Conservation (phyloP, 495 filamentous ascomycete species). For the Tirmania nivea region DNA sequence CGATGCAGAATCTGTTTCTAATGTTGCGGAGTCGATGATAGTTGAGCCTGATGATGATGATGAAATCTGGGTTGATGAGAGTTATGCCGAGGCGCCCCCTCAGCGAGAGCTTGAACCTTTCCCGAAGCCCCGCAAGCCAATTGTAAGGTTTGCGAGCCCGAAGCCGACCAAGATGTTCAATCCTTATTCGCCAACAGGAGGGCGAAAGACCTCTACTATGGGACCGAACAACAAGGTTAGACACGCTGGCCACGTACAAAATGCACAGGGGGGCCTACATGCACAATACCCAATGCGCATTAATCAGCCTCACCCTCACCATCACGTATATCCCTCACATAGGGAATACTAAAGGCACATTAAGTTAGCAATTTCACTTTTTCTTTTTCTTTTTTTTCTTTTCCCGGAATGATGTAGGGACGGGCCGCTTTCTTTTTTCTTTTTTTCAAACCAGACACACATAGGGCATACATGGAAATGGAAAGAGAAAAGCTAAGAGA, state of each 20-base stretch:
- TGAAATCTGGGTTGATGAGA: slow-evolving; percentile 17
- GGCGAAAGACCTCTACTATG: background rate
- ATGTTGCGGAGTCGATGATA: slow-evolving; percentile 17
- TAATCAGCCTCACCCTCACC: background rate
- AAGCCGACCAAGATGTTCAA: background rate
- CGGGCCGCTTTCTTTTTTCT: too few relatives aligned
- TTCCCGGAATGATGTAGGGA: background rate
- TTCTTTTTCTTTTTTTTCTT: background rate
- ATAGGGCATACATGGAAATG: background rate
- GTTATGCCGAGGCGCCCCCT: slow-evolving; percentile 9
- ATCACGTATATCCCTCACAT: background rate
- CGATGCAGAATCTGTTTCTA: background rate
- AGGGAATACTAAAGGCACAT: background rate
- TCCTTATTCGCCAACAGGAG: background rate
- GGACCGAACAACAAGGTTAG: background rate
- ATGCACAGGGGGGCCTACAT: background rate
- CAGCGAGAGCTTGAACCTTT: background rate
- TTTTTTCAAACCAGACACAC: background rate
- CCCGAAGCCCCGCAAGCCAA: slow-evolving; percentile 13
- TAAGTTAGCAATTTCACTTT: background rate
- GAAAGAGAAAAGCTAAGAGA: background rate
- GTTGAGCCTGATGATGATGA: slow-evolving; percentile 16
- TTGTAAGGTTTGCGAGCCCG: slow-evolving; percentile 15
- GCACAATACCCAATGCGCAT: background rate
- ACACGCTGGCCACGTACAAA: background rate